phyloP scores from a whole-genome alignment of 306 rosid genomes.

The Dalbergia cultrata region DNA sequence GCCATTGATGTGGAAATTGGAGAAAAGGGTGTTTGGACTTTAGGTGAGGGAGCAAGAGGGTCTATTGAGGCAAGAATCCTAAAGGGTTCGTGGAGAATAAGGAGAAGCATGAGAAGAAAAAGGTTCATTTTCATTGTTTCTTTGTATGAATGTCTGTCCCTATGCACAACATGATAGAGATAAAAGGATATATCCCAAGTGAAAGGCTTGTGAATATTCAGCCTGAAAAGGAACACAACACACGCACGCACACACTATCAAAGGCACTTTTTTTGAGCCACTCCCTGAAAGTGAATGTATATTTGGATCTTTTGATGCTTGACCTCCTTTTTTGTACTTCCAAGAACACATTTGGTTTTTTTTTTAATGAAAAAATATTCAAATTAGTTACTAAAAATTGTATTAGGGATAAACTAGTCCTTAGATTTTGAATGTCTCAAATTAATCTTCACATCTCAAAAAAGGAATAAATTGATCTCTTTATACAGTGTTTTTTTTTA shows the following conservation, averaged over 20 bases:
- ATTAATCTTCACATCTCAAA: too few relatives aligned
- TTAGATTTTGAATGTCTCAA: too few relatives aligned
- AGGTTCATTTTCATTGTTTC: slow-evolving; percentile 59
- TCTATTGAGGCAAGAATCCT: slow-evolving; percentile 51
- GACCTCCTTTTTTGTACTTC: slow-evolving; percentile 2
- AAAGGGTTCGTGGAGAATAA: slow-evolving; percentile 58
- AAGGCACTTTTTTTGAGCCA: slow-evolving; percentile 15
- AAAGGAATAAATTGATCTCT: too few relatives aligned
- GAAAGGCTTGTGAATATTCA: slow-evolving; percentile 31
- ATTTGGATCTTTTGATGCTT: slow-evolving; percentile 43
- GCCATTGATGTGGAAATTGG: slow-evolving; percentile 61
- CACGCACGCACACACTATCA: not conserved
- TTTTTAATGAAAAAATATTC: not conserved
- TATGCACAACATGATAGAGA: slow-evolving; percentile 51
- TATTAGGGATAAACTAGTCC: too few relatives aligned
- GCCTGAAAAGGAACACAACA: slow-evolving; percentile 38
- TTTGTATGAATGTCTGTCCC: slow-evolving; percentile 2
- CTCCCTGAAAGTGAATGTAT: slow-evolving; percentile 31
- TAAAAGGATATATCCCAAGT: slow-evolving; percentile 10
- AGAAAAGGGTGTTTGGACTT: slow-evolving; percentile 55
- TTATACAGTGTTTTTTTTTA: too few relatives aligned
- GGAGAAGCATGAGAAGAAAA: slow-evolving; percentile 46
- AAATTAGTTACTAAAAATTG: too few relatives aligned
- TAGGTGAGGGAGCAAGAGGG: slow-evolving; percentile 59
- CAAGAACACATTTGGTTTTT: not conserved